phyloP scores from a whole-genome alignment of 768 basidiomycete genomes.

The Termitomyces bulborhizus region DNA sequence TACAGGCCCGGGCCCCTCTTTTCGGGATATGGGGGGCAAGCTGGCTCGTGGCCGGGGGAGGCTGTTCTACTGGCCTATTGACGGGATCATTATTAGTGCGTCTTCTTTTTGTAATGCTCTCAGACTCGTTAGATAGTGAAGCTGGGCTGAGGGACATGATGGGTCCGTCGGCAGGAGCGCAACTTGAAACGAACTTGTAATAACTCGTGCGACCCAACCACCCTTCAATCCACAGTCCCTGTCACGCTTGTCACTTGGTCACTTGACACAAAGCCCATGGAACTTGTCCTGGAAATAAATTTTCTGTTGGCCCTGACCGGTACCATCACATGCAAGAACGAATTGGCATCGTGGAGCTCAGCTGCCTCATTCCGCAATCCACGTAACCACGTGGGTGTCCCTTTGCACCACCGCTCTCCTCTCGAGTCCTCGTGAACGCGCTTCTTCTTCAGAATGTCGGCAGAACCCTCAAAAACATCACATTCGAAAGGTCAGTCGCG shows the following conservation, averaged over 20 bases:
- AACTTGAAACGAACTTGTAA: constrained; percentile 11
- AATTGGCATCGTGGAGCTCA: too few species aligned
- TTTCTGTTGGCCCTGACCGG: constrained; percentile 9
- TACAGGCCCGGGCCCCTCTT: constrained; percentile 85
- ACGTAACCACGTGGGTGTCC: not conserved
- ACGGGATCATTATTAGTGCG: constrained; percentile 33
- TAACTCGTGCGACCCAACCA: constrained; percentile 11
- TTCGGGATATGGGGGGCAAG: constrained; percentile 69
- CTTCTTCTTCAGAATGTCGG: constrained; percentile 1
- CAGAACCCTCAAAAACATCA: constrained; percentile 4
- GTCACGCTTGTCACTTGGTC: constrained; percentile 13
- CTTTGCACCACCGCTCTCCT: not conserved
- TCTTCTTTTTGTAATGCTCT: constrained; percentile 51
- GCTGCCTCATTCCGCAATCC: not conserved
- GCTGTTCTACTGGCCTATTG: constrained; percentile 25
- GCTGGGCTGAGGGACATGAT: constrained; percentile 66
- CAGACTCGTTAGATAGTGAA: constrained; percentile 50
- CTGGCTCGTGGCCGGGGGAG: constrained; percentile 27
- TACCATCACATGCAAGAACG: constrained; percentile 2
- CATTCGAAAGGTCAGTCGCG: constrained; percentile 23
- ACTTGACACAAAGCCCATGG: constrained; percentile 6
- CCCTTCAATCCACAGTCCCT: constrained; percentile 9
- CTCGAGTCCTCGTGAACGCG: not conserved
- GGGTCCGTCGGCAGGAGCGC: constrained; percentile 16
- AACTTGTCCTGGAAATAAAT: not conserved